These are phyloP conservation scores for Boechera divaricarpa DNA, from an alignment of 345 rosid genomes.

Conservation along the genomic window DNA sequence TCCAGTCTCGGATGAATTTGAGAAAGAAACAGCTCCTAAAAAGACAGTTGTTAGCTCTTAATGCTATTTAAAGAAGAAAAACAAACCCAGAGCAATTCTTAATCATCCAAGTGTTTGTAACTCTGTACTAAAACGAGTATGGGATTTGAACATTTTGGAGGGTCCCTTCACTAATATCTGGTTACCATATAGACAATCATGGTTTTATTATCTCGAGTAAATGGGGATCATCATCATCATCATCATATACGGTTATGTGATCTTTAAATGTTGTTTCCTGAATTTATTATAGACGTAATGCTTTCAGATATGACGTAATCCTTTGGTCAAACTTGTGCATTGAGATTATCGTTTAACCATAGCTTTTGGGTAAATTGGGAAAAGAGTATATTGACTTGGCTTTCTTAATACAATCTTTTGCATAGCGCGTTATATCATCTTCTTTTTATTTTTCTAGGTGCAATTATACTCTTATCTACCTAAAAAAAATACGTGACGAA, in stretches of 20 bases:
- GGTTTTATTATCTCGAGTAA: not conserved
- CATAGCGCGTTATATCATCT: constrained; percentile 25
- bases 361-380: constrained; percentile 15
- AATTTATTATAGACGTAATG: not conserved
- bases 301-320: not conserved
- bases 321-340: not conserved
- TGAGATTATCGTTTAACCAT: not conserved
- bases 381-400: not conserved
- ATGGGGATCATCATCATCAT: not conserved
- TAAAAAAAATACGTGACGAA: constrained; percentile 21
- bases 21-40: not conserved
- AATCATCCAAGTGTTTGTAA: not conserved
- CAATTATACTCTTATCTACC: not conserved
- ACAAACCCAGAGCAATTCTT: not conserved
- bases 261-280: not conserved
- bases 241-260: not conserved
- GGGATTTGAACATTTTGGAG: not conserved
- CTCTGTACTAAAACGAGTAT: not conserved
- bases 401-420: constrained; percentile 6
- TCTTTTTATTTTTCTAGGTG: not conserved
- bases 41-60: not conserved
- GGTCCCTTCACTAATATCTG: not conserved
- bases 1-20: too few relatives aligned
- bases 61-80: not conserved
- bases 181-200: not conserved